phyloP scores from a whole-genome alignment of 202 grass and related monocot genomes.

The Sporobolus alterniflorus region DNA sequence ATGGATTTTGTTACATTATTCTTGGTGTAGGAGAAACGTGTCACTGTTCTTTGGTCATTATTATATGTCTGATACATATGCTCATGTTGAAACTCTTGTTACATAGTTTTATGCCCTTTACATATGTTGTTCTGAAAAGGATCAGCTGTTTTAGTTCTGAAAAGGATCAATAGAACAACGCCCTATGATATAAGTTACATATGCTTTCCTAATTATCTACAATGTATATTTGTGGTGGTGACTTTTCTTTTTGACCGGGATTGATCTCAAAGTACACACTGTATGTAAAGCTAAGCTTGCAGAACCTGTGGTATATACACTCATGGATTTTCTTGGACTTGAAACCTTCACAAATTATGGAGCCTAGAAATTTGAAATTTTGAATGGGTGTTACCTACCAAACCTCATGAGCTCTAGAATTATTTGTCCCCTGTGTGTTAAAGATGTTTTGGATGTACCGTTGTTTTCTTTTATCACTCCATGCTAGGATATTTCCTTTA shows the following conservation, averaged over 20 bases:
- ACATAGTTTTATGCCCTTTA: constrained; percentile 3
- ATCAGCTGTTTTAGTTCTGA: not conserved
- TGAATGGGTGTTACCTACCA: not conserved
- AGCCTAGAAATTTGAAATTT: not conserved
- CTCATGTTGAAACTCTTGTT: not conserved
- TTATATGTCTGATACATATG: not conserved
- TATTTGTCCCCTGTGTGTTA: not conserved
- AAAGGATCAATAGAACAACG: not conserved
- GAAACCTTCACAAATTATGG: not conserved
- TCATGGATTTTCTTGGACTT: not conserved
- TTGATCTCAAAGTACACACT: not conserved
- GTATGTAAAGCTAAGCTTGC: not conserved
- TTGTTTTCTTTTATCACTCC: not conserved
- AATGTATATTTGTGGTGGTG: not conserved
- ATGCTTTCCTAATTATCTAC: not conserved
- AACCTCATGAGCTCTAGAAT: not conserved
- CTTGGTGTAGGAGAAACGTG: not conserved
- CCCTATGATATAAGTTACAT: not conserved
- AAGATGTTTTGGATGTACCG: not conserved
- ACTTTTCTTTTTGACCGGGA: not conserved
- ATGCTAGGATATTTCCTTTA: not conserved
- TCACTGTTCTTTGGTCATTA: not conserved
- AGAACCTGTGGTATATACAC: not conserved
- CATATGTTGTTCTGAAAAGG: not conserved
- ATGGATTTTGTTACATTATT: not conserved